phyloP scores from a whole-genome alignment of 768 basidiomycete species.

The Leccinum aurantiacum region DNA sequence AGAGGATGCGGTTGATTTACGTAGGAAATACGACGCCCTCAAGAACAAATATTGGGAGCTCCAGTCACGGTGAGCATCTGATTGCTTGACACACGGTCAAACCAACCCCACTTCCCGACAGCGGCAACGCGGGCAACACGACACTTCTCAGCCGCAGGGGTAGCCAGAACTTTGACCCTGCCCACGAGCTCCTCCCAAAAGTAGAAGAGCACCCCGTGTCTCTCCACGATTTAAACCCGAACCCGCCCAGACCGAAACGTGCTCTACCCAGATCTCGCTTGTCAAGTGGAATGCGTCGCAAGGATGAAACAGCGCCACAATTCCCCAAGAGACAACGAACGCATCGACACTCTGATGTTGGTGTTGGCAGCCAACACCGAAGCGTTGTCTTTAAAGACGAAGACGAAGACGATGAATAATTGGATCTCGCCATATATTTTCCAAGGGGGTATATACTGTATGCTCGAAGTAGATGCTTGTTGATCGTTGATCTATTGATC shows the following conservation, averaged over 20 bases:
- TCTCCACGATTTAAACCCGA: conserved; percentile 12
- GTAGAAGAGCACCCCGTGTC: conserved; percentile 20
- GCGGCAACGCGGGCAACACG: conserved; percentile 3
- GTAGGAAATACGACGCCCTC: conserved; percentile 33
- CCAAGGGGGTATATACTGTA: neutral
- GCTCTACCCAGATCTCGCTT: conserved; percentile 27
- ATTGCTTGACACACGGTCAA: neutral
- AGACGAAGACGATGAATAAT: conserved; percentile 20
- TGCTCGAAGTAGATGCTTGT: neutral
- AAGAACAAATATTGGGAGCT: conserved; percentile 27
- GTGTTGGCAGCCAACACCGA: conserved; percentile 8
- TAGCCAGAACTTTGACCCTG: conserved; percentile 13
- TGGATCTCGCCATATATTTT: neutral
- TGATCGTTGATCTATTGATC: conserved; percentile 1
- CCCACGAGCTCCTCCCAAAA: conserved; percentile 20
- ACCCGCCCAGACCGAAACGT: conserved; percentile 26
- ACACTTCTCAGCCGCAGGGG: conserved; percentile 4
- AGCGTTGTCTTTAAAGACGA: conserved; percentile 9
- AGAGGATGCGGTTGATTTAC: conserved; percentile 40
- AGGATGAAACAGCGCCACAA: conserved; percentile 6
- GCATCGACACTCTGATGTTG: conserved; percentile 19
- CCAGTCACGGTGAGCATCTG: conserved; percentile 15
- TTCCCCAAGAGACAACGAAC: conserved; percentile 28
- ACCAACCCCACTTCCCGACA: conserved; percentile 3
- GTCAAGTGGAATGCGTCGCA: conserved; percentile 3